A percentile compares a stretch with the other conserved stretches of the same genome.
These are phyloP conservation scores for Fusarium armeniacum DNA, from an alignment of 2,329 filamentous ascomycete genomes.

Conservation along the genomic window DNA sequence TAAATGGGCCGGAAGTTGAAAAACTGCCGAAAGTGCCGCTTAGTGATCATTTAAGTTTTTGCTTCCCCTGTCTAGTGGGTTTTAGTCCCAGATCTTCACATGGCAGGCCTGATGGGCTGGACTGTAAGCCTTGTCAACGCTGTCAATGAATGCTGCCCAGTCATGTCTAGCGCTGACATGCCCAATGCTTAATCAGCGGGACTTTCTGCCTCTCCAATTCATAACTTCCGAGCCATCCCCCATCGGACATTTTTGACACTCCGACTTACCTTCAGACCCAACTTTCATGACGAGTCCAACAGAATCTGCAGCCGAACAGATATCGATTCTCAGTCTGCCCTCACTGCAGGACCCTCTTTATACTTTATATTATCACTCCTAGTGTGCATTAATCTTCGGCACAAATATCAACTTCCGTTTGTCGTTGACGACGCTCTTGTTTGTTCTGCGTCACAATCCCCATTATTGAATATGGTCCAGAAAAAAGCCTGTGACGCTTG, in stretches of 20 bases:
- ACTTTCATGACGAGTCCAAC: not conserved
- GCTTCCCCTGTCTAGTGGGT: not conserved
- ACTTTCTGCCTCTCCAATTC: not conserved
- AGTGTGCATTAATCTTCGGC: not conserved
- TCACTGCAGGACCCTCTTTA: not conserved
- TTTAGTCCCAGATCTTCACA: not conserved
- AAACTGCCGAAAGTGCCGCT: not conserved
- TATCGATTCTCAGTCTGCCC: not conserved
- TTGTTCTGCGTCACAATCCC: not conserved
- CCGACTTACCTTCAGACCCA: constrained; percentile 14
- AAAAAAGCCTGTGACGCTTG: constrained; percentile 46
- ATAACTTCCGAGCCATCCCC: constrained; percentile 13
- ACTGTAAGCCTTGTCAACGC: too few relatives aligned
- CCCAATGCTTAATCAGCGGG: constrained; percentile 39
- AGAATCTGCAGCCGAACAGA: not conserved
- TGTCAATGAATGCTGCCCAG: too few relatives aligned
- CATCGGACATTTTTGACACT: constrained; percentile 13
- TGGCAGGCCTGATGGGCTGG: not conserved
- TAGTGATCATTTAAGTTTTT: not conserved
- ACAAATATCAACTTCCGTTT: not conserved
- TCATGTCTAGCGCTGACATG: constrained; percentile 4
- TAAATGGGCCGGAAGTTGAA: constrained; percentile 21
- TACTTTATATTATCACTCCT: not conserved
- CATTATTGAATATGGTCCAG: constrained; percentile 19
- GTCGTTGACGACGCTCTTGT: not conserved